Base-by-base conservation (phyloP, 2,329 filamentous ascomycete genomes). In the Macrophomina phaseolina region DNA sequence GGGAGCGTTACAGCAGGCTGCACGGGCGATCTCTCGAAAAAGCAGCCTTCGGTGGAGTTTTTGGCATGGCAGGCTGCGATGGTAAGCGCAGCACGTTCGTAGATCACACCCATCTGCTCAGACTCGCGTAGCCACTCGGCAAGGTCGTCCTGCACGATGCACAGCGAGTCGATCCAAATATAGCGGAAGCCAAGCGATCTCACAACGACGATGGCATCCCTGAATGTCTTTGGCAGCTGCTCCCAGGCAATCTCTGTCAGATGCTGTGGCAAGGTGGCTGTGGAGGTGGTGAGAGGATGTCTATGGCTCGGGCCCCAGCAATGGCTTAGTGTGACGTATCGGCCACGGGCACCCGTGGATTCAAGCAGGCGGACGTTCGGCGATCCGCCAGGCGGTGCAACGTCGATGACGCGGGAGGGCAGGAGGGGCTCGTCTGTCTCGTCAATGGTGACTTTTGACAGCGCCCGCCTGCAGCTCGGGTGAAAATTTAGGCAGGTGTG, bases 221-320 rank as follows among this genome's bases (percentile, higher is more conserved):
- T 45, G 48, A 68, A 70, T 4, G 65, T 70, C 42, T 67, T 56
- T 14, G 66, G 51, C 11, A 68, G 62, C 14, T 12, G 8, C 16
- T 68, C 51, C 68, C 68, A 72, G 46, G 65, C 16, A n/a, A 72
- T 71, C 46, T 67, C 55, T n/a, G 68, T 38, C 18, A 69, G 40
- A 64, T 69, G 68, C 5, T 66, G 64, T n/a, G 62, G 23, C 51
- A 71, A 58, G 11, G 58, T 69, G 51, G 67, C 66, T 32, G 58
- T 60, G 23, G 67, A 72, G 14, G 72, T 74, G 67, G 70, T 72
- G 61, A 73, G 65, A 34, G 71, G 69, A n/a, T 65, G 69, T 30
- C 67, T 71, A 48, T 70, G 64, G 36, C 32, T 14, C 11, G 66
- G 67, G 11, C 70, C 71, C 72, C 71, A 73, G 60, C 72, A 73